Percentiles rank a stretch among this genome's conserved stretches.
Conservation (phyloP, 2,329 filamentous ascomycete genomes). For the Aquanectria penicillioides region DNA sequence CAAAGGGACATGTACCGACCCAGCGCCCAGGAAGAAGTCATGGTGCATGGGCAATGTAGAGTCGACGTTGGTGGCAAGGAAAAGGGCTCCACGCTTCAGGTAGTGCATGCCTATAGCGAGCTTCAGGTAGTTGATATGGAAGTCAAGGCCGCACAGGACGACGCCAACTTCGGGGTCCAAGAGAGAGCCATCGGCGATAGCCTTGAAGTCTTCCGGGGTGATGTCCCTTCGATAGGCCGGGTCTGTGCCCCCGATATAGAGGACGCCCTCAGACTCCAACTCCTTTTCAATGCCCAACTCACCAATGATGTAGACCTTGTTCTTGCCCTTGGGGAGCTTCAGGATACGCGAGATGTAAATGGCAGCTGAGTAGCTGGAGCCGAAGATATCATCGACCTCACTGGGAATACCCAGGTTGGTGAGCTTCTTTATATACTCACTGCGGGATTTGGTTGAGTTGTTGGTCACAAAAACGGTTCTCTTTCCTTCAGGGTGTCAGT, state of each 20-base stretch:
- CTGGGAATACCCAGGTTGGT: slow-evolving; percentile 81
- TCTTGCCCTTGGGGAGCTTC: slow-evolving; percentile 78
- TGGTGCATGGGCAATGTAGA: slow-evolving; percentile 86
- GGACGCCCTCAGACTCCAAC: slow-evolving; percentile 79
- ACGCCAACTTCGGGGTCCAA: slow-evolving; percentile 90
- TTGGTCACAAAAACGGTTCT: slow-evolving; percentile 96
- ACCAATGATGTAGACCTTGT: slow-evolving; percentile 94
- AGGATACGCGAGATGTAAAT: slow-evolving; percentile 97
- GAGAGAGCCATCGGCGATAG: slow-evolving; percentile 77
- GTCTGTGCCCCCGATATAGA: slow-evolving; percentile 89
- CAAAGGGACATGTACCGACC: slow-evolving; percentile 81
- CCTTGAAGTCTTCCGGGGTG: slow-evolving; percentile 80
- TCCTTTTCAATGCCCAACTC: slow-evolving; percentile 93
- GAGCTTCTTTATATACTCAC: slow-evolving; percentile 94
- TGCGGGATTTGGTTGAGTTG: slow-evolving; percentile 96
- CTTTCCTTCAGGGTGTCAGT: slow-evolving; percentile 71
- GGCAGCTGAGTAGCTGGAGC: slow-evolving; percentile 92
- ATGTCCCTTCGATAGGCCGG: slow-evolving; percentile 80
- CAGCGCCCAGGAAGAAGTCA: slow-evolving; percentile 90
- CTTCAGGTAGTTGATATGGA: slow-evolving; percentile 96
- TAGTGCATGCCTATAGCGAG: slow-evolving; percentile 87
- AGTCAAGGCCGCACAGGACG: slow-evolving; percentile 91
- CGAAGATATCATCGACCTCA: slow-evolving; percentile 90
- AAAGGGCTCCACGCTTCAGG: slow-evolving; percentile 81
- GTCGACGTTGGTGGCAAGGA: slow-evolving; percentile 94